phyloP scores from a whole-genome alignment of 306 rosid species.

The Psophocarpus tetragonolobus region DNA sequence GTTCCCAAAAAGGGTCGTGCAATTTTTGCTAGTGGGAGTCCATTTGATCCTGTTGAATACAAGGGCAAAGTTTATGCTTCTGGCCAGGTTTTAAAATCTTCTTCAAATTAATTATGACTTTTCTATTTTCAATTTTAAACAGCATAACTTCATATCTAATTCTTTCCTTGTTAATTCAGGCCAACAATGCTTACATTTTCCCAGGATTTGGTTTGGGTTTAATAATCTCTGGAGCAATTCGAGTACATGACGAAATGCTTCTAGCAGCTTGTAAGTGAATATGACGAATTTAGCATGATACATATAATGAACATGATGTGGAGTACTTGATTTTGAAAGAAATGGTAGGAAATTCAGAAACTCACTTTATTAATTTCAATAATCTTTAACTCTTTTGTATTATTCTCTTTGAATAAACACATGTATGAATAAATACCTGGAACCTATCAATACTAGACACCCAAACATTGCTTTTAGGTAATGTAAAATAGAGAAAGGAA shows the following conservation, averaged over 20 bases:
- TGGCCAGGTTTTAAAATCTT: conserved; percentile 68
- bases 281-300: not conserved
- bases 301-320: not conserved
- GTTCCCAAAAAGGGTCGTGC: conserved; percentile 67
- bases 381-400: not conserved
- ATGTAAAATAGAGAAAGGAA: not conserved
- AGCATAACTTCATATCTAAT: not conserved
- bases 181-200: conserved; percentile 95
- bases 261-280: conserved; percentile 84
- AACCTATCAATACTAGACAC: not conserved
- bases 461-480: conserved; percentile 1
- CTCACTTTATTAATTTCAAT: not conserved
- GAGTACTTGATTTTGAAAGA: not conserved
- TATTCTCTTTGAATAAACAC: not conserved
- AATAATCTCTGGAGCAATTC: conserved; percentile 88
- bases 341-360: not conserved
- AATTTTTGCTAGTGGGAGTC: conserved; percentile 93
- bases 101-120: not conserved
- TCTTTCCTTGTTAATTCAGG: conserved; percentile 47
- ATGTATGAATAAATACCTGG: not conserved
- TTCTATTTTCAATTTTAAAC: not conserved
- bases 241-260: conserved; percentile 92
- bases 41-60: conserved; percentile 81
- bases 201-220: conserved; percentile 90
- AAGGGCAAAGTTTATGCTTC: conserved; percentile 66